Conservation (phyloP, 208 protist genomes). For the Crithidia sp. region DNA sequence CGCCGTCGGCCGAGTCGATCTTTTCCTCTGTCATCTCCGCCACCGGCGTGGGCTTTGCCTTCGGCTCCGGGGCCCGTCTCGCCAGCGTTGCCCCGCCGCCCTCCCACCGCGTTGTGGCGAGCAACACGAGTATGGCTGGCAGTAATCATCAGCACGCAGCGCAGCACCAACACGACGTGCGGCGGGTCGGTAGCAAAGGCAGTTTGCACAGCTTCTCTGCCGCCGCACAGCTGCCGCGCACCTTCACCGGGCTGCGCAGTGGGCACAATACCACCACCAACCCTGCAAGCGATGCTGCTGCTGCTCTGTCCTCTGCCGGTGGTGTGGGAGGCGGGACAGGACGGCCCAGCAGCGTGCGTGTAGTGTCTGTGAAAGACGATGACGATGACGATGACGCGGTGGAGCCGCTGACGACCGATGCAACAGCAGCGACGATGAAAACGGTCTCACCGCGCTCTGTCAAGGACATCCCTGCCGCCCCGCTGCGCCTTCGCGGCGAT, state of each 20-base stretch:
- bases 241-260: neutral
- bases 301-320: neutral
- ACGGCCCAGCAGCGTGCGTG: neutral
- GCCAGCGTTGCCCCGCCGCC: neutral
- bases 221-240: neutral
- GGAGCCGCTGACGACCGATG: neutral
- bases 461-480: slow-evolving; percentile 3
- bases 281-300: neutral
- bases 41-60: slow-evolving; percentile 1
- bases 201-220: slow-evolving; percentile 6
- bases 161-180: neutral
- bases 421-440: neutral
- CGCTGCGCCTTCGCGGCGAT: neutral
- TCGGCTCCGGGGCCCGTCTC: slow-evolving; percentile 2
- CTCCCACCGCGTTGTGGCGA: neutral
- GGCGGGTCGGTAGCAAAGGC: slow-evolving; percentile 5
- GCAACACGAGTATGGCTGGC: neutral
- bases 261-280: neutral
- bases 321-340: neutral
- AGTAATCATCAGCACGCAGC: neutral
- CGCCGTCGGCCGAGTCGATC: neutral
- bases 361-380: too few species aligned
- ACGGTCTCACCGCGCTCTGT: neutral
- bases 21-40: slow-evolving; percentile 17
- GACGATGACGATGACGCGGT: too few species aligned